Percentiles rank a stretch among this genome's conserved stretches.
Conservation (phyloP, 2,329 filamentous ascomycete genomes). For the Botrytis hyacinthi region DNA sequence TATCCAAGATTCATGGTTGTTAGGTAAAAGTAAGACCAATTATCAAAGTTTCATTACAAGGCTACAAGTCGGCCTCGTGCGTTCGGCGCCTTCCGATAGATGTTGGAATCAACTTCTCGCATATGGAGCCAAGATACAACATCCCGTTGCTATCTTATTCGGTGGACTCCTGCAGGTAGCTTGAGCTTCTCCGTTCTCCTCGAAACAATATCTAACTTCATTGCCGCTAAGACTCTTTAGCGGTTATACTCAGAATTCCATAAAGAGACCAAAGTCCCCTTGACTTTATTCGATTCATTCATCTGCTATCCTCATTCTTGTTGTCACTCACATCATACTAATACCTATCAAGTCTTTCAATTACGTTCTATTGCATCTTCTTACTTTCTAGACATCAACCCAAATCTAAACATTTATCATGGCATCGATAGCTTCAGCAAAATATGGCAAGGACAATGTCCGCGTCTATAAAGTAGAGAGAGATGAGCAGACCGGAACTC, state of each 20-base stretch:
- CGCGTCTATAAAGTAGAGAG: slow-evolving; percentile 92
- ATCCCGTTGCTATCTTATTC: not conserved
- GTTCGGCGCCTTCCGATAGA: slow-evolving; percentile 21
- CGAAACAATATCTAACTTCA: not conserved
- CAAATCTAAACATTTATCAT: slow-evolving; percentile 41
- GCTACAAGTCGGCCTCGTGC: slow-evolving; percentile 15
- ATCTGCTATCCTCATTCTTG: slow-evolving; percentile 13
- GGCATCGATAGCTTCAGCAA: slow-evolving; percentile 60
- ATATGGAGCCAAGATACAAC: slow-evolving; percentile 6
- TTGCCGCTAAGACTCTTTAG: slow-evolving; percentile 11
- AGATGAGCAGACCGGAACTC: slow-evolving; percentile 70
- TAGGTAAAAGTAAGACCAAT: slow-evolving; percentile 17
- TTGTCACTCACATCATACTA: slow-evolving; percentile 14
- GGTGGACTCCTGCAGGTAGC: slow-evolving; percentile 14
- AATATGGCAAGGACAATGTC: slow-evolving; percentile 96
- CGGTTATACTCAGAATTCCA: not conserved
- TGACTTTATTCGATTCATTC: not conserved
- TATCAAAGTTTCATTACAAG: slow-evolving; percentile 4
- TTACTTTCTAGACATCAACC: not conserved
- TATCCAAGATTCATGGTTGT: not conserved
- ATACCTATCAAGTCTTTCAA: not conserved
- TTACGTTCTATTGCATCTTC: not conserved
- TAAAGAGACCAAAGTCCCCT: slow-evolving; percentile 10
- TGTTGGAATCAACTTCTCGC: not conserved
- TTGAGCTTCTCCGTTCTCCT: slow-evolving; percentile 18